Base-by-base conservation (phyloP, 345 rosid species). In the Pelargonium nanum region DNA sequence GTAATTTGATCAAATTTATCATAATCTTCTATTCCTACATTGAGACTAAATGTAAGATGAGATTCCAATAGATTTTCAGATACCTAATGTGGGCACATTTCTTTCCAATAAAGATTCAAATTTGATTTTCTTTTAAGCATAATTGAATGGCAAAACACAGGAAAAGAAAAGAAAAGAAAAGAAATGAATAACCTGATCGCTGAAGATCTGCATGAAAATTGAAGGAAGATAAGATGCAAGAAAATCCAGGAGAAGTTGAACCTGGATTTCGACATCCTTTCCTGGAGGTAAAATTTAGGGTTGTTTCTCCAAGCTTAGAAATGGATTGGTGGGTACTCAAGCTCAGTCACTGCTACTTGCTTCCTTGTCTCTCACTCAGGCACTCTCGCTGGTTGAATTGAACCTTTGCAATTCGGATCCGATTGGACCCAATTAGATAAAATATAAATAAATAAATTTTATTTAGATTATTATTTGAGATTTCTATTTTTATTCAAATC, bases 101-200 rank as follows among this genome's bases (percentile, higher is more conserved):
- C 48, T 12, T 12, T 40, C 6, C 48, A 10, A 3, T 40, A 40
- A 40, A 40, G 48, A 40, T 40, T 9, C 17, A 40, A 40, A 9
- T 2, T 40, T 40, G 9, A 40, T 40, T 40, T 40, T 7, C 48
- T 8, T 40, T n/a, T n/a, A n/a, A n/a, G n/a, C n/a, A n/a, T n/a
- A n/a, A n/a, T n/a, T n/a, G n/a, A n/a, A n/a, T n/a, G n/a, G n/a
- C n/a, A n/a, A n/a, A n/a, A n/a, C n/a, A n/a, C n/a, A n/a, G n/a
- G n/a, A n/a, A n/a, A n/a, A n/a, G n/a, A n/a, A n/a, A n/a, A 26
- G 5, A 60, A 52, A 44, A 23, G 58, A 51, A 24, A 0, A 19
- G 51, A 56, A 34, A 25, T 26, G 22, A 56, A 40, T 56, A 67
- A 80, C 95, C 95, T 81, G 72, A 79, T 73, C n/a, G 89, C 80